Conservation (phyloP, 441 rosid genomes). For the Eruca vesicaria region DNA sequence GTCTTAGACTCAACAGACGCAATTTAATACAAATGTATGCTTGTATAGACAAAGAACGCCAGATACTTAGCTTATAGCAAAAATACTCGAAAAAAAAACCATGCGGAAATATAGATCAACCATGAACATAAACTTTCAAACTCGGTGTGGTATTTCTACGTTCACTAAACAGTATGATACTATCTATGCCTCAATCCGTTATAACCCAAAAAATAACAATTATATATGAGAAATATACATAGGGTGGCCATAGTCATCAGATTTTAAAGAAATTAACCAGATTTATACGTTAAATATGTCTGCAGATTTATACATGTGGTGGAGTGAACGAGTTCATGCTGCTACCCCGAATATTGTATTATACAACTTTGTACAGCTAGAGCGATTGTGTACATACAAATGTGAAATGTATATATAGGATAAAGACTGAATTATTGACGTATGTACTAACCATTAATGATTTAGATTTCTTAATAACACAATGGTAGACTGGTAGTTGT, state of each 20-base stretch:
- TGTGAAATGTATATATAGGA: not conserved
- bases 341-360: no score
- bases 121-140: not conserved
- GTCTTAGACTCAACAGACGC: not conserved
- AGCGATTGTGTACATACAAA: not conserved
- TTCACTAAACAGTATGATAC: not conserved
- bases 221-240: not conserved
- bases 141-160: not conserved
- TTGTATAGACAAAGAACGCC: not conserved
- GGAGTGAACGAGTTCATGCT: slow-evolving; percentile 28
- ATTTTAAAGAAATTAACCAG: not conserved
- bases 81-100: not conserved
- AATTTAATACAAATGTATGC: not conserved
- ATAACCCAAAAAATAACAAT: not conserved
- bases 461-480: not conserved
- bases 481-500: no score
- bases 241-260: not conserved
- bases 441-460: not conserved
- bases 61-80: not conserved
- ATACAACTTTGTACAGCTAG: slow-evolving; percentile 17
- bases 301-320: slow-evolving; percentile 7
- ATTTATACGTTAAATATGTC: not conserved
- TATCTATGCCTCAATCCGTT: not conserved
- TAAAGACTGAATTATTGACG: not conserved
- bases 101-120: not conserved